phyloP scores from a whole-genome alignment of 164 flowering plant genomes.

The Nelumbo lutea region DNA sequence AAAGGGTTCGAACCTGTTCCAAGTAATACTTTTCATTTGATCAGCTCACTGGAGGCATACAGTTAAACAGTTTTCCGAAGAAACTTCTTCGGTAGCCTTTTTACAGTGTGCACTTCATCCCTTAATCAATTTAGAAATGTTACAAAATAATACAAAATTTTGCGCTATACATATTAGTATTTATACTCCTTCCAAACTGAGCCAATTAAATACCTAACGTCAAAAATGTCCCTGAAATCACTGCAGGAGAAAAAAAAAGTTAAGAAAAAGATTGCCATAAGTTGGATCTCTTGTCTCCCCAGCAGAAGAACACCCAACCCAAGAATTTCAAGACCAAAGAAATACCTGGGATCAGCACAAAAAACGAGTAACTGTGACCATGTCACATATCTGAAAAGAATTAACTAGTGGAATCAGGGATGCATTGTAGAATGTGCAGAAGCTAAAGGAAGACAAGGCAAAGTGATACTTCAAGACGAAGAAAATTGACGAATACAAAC shows the following conservation, averaged over 20 bases:
- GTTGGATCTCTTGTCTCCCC: background rate
- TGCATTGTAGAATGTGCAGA: conserved; percentile 4
- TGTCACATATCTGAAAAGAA: conserved; percentile 87
- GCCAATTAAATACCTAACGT: conserved; percentile 69
- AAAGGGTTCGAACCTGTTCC: conserved; percentile 57
- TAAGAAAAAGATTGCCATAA: background rate
- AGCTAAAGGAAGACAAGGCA: background rate
- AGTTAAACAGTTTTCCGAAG: conserved; percentile 42
- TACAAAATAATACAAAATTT: too few relatives aligned
- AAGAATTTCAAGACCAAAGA: background rate
- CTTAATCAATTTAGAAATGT: conserved; percentile 46
- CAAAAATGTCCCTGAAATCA: conserved; percentile 86
- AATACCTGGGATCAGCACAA: conserved; percentile 95
- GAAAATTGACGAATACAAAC: conserved; percentile 36
- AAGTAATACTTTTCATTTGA: conserved; percentile 84
- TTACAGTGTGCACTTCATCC: conserved; percentile 83
- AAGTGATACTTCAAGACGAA: background rate
- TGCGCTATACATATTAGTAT: too few relatives aligned
- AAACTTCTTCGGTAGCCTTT: conserved; percentile 70
- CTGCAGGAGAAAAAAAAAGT: conserved; percentile 37
- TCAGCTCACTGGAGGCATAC: conserved; percentile 98
- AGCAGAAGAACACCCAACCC: background rate
- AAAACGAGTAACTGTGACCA: conserved; percentile 98
- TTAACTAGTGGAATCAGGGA: background rate
- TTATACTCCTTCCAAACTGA: too few relatives aligned